Base-by-base conservation (phyloP, 139 green algal species). In the Deuterostichococcus epilithicus region DNA sequence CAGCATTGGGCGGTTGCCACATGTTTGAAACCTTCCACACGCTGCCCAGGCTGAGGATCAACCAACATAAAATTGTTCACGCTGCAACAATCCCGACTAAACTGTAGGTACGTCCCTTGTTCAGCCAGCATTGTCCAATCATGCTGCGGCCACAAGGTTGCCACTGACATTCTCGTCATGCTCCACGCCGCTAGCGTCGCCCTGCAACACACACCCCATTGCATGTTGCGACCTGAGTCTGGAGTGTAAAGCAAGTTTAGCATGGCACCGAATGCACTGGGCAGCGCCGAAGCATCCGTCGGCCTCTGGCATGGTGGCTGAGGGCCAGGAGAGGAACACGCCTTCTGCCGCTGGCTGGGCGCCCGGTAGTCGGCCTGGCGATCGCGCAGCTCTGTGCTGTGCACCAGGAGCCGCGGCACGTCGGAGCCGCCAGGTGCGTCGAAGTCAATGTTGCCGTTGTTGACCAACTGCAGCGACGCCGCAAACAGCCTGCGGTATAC, bases 381-480 rank as follows among this genome's bases (percentile, higher is more conserved):
- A 58, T 79, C 44, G 20, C 28, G 47, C 68, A 59, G 42, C 35
- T 68, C 34, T 3, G 70, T 60, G 36, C 33, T 68, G 22, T 47
- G 30, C 26, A 82, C 47, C 22, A 30, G 67, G 5, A 82, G 67
- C n/a, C 45, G 35, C 35, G 78, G 75, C 72, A 73, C 45, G 33
- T 70, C 44, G 5, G 36, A 30, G 6, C 66, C 15, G 35, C 52
- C 38, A 2, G 30, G 23, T 1, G 69, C 70, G 23, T 67, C 15
- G 4, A 87, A 74, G 37, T 67, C 39, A 3, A 87, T 65, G 33
- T 87, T 87, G 70, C 83, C 83, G 33, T 82, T 83, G 68, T 87
- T 87, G 33, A 82, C 60, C 15, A 88, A 73, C 81, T 88, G 83
- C 63, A 88, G 75, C 72, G 84, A 68, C 13, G 84, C 83, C 1